Percentiles rank a stretch among this genome's conserved stretches.
Conservation (phyloP, 73 alveolate species). For the Paramecium tetraurelia region DNA sequence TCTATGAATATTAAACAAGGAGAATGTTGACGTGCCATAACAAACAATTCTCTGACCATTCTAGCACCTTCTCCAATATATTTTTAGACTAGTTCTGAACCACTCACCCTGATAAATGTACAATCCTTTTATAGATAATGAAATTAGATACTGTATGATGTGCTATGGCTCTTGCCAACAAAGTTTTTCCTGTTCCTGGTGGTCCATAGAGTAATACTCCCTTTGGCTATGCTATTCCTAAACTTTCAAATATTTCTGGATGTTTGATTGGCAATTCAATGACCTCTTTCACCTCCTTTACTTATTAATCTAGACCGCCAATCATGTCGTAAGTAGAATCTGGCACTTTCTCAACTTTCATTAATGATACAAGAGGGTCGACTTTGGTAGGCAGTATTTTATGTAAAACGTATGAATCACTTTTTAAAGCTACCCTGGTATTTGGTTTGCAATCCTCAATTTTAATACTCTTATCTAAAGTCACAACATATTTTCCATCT, state of each 20-base stretch:
- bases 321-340: constrained; percentile 99
- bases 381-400: constrained; percentile 97
- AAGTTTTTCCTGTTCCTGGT: constrained; percentile 99
- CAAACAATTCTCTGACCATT: constrained; percentile 94
- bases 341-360: constrained; percentile 99
- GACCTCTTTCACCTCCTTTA: constrained; percentile 96
- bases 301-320: constrained; percentile 83
- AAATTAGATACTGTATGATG: constrained; percentile 92
- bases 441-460: constrained; percentile 85
- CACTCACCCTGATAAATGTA: constrained; percentile 96
- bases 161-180: constrained; percentile 99
- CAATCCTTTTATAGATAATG: constrained; percentile 48
- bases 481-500: constrained; percentile 99
- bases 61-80: constrained; percentile 99
- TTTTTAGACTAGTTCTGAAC: constrained; percentile 99
- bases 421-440: constrained; percentile 89
- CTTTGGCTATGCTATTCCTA: constrained; percentile 99
- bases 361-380: constrained; percentile 98
- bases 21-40: constrained; percentile 92
- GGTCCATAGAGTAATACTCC: constrained; percentile 96
- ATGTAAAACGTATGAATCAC: constrained; percentile 94
- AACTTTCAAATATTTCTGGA: constrained; percentile 97
- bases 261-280: constrained; percentile 99
- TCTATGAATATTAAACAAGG: constrained; percentile 99
- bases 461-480: constrained; percentile 92